phyloP scores from a whole-genome alignment of 2,329 filamentous ascomycete species.

The Amauroascus niger region DNA sequence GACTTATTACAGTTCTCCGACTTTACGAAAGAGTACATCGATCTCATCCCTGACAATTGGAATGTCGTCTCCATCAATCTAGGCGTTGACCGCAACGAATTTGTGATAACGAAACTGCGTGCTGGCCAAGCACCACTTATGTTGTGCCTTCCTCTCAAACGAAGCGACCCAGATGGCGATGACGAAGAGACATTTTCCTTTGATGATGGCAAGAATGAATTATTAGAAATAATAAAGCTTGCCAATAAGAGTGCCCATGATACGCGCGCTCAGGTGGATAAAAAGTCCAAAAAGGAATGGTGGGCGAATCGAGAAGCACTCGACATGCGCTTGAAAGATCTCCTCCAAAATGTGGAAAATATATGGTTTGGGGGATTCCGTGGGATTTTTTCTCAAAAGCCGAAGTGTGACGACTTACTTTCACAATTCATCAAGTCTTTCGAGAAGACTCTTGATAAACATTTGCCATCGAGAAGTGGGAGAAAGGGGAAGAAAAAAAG shows the following conservation, averaged over 20 bases:
- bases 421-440: constrained; percentile 69
- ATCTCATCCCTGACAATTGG: constrained; percentile 76
- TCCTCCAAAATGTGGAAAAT: constrained; percentile 78
- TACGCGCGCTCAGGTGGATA: constrained; percentile 59
- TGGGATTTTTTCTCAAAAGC: constrained; percentile 76
- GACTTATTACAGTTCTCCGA: constrained; percentile 43
- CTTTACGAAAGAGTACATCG: constrained; percentile 73
- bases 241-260: constrained; percentile 79
- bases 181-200: constrained; percentile 79
- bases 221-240: constrained; percentile 68
- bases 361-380: constrained; percentile 94
- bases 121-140: constrained; percentile 70
- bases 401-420: constrained; percentile 53
- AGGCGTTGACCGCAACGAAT: constrained; percentile 70
- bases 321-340: constrained; percentile 63
- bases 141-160: constrained; percentile 71
- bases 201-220: constrained; percentile 64
- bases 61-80: constrained; percentile 76
- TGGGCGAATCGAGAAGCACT: constrained; percentile 77
- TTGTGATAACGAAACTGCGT: constrained; percentile 80
- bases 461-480: constrained; percentile 68
- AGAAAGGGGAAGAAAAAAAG: constrained; percentile 49
- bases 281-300: constrained; percentile 72
- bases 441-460: constrained; percentile 66
- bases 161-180: constrained; percentile 69